A percentile compares a stretch with the other conserved stretches of the same genome.
phyloP scores from a whole-genome alignment of 331 rosid genomes.

The Quercus tomentella region DNA sequence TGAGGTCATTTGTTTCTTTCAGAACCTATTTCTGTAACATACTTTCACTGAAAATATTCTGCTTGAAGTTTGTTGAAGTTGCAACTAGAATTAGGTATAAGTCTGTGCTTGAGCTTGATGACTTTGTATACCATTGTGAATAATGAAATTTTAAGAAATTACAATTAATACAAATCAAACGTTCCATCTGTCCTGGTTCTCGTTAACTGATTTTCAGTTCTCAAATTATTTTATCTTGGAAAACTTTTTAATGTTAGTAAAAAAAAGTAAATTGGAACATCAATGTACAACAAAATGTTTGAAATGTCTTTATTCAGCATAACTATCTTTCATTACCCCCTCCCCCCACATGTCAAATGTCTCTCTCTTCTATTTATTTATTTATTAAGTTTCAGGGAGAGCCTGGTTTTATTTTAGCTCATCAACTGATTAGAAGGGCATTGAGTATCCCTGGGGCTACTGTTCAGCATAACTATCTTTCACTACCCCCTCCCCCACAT shows the following conservation, averaged over 20 bases:
- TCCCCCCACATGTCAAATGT: too few relatives aligned
- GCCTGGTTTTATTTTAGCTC: too few relatives aligned
- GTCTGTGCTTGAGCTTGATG: neutral
- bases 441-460: too few relatives aligned
- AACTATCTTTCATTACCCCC: neutral
- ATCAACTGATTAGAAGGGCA: too few relatives aligned
- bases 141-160: neutral
- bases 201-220: too few relatives aligned
- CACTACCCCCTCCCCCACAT: too few relatives aligned
- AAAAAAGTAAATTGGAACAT: neutral
- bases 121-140: neutral
- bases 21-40: neutral
- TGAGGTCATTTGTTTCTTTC: neutral
- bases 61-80: neutral
- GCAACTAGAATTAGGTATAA: neutral
- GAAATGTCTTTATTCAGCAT: neutral
- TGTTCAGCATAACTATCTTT: too few relatives aligned
- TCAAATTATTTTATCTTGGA: neutral
- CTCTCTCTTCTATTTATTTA: neutral
- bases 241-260: neutral
- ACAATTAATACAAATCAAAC: neutral
- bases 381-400: neutral
- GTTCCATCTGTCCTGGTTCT: neutral
- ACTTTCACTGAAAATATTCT: neutral
- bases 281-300: neutral